Evolutionary conservation across 2,329 filamentous ascomycete genomes (phyloP), one percentile per base, ranked within the genome.

Genomic region (Rugonectria rugulosa): DNA sequence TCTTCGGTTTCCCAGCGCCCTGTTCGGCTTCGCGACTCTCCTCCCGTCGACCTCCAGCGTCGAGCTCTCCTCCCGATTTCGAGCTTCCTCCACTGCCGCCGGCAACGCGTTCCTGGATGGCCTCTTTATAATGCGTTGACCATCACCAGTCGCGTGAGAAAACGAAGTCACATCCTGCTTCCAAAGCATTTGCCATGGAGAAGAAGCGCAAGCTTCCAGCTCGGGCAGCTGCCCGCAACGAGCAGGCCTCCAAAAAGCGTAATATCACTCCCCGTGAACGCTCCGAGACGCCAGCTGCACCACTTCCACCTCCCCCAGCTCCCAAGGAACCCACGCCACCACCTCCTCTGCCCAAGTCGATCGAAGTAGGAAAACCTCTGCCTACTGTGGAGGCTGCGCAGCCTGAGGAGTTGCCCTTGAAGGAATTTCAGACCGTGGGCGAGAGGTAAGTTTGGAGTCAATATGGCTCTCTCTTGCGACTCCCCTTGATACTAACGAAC

Each of bases 371-470:
- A 43, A 85, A 88, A 66, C 87, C 89, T 14, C 75, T 94, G 26
- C 90, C 90, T 3, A 90, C 87, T 0, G 81, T 92, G 12, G 82
- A 88, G 62, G 80, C 84, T 43, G 79, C 86, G 14, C 90, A 95
- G 70, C 75, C 86, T 1, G 80, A 84, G 7, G 80, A 87, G 58
- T 77, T 93, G 6, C 76, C 87, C 0, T 68, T 75, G 5, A 83
- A 81, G 61, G 88, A 92, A 12, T 94, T 88, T 68, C 90, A 93
- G 74, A 85, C 85, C 20, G 81, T 93, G 34, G 83, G 86, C 53
- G 88, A 92, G 70, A 92, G 88, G 88, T 88, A 73, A 62, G 60
- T 46, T 31, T 36, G 58, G 38, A 47, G 27, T 36, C 29, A 23
- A 40, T 12, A 31, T 14, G 32, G 46, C 14, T 26, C 49, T 20